Conservation (phyloP, 1,139 yeast species). For the Suhomyces chickasaworum region DNA sequence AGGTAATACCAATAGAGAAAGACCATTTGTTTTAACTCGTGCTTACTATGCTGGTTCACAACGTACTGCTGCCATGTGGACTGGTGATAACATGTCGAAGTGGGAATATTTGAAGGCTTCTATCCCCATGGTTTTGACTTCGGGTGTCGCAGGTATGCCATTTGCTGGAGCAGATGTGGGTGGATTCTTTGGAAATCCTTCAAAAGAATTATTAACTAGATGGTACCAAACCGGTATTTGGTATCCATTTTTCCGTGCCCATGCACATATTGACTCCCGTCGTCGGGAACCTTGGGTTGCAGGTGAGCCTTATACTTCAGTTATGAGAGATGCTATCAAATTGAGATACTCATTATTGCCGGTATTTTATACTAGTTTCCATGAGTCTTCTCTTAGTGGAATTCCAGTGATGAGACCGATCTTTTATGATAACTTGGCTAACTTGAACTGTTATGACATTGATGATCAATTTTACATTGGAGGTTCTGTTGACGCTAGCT, state of each 20-base stretch:
- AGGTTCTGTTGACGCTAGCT: conserved; percentile 46
- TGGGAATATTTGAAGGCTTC: conserved; percentile 87
- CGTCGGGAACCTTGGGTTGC: conserved; percentile 92
- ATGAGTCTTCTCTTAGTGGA: conserved; percentile 61
- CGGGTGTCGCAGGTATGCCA: conserved; percentile 85
- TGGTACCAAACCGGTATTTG: conserved; percentile 97
- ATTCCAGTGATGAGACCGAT: conserved; percentile 76
- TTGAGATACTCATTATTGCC: conserved; percentile 80
- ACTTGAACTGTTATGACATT: conserved; percentile 51
- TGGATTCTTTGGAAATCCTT: conserved; percentile 92
- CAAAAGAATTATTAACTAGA: conserved; percentile 73
- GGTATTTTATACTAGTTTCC: conserved; percentile 77
- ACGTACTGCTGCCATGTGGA: conserved; percentile 92
- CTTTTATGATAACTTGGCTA: conserved; percentile 63
- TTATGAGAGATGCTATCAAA: conserved; percentile 68
- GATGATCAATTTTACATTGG: conserved; percentile 89
- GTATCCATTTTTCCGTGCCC: conserved; percentile 96
- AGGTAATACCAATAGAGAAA: conserved; percentile 42
- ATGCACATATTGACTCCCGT: conserved; percentile 90
- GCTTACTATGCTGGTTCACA: conserved; percentile 91
- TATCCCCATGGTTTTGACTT: conserved; percentile 83
- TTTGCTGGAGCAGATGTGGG: conserved; percentile 97
- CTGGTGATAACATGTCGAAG: conserved; percentile 92
- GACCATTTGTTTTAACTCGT: conserved; percentile 91
- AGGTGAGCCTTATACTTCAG: conserved; percentile 70